These are phyloP conservation scores for Pseudonectria buxi DNA, from an alignment of 2,329 filamentous ascomycete species.

Conservation along the genomic window DNA sequence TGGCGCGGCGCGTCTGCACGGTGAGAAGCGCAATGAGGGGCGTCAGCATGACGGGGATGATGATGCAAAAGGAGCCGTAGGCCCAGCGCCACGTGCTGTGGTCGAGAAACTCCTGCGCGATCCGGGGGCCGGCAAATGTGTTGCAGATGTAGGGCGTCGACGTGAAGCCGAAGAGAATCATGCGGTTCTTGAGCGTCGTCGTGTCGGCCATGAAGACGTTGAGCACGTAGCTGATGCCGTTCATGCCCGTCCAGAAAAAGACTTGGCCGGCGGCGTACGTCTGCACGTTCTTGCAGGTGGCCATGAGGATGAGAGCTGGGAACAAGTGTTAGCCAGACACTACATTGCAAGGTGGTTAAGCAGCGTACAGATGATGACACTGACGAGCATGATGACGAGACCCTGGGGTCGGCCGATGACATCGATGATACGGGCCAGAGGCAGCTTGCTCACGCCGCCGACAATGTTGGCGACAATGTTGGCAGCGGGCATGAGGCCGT, in stretches of 20 bases:
- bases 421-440: slow-evolving; percentile 55
- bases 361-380: neutral
- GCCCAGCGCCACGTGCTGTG: slow-evolving; percentile 32
- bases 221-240: slow-evolving; percentile 5
- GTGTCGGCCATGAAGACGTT: slow-evolving; percentile 19
- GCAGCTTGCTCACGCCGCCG: slow-evolving; percentile 49
- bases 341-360: neutral
- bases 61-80: slow-evolving; percentile 57
- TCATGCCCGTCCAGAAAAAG: slow-evolving; percentile 28
- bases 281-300: slow-evolving; percentile 37
- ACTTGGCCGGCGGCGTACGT: slow-evolving; percentile 48
- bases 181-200: slow-evolving; percentile 32
- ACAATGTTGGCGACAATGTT: slow-evolving; percentile 33
- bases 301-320: slow-evolving; percentile 51
- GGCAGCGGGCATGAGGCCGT: slow-evolving; percentile 42
- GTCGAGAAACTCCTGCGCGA: slow-evolving; percentile 28
- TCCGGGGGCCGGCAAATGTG: slow-evolving; percentile 30
- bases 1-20: slow-evolving; percentile 4
- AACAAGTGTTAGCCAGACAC: slow-evolving; percentile 22
- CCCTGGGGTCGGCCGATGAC: slow-evolving; percentile 57
- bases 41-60: slow-evolving; percentile 22
- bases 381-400: slow-evolving; percentile 33
- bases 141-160: slow-evolving; percentile 34
- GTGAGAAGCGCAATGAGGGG: slow-evolving; percentile 5
- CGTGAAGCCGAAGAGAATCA: slow-evolving; percentile 32